Conservation (phyloP, 1,284 basidiomycete genomes). For the Sporisorium scitamineum region DNA sequence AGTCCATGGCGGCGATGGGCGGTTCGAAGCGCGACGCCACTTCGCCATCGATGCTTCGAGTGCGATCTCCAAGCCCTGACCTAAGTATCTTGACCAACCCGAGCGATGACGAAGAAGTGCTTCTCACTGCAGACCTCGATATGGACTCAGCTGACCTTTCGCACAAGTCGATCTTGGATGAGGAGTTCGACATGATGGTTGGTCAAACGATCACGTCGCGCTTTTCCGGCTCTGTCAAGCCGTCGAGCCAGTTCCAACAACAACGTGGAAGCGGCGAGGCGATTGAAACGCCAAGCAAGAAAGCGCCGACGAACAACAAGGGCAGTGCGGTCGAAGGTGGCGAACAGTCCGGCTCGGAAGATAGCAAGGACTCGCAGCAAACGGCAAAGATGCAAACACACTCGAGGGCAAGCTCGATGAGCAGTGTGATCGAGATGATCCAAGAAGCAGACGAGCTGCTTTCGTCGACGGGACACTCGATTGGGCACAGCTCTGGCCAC, state of each 20-base stretch:
- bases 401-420: conserved; percentile 30
- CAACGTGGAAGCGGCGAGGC: conserved; percentile 3
- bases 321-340: neutral
- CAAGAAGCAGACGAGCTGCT: conserved; percentile 40
- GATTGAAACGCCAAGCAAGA: neutral
- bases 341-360: neutral
- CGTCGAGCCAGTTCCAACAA: neutral
- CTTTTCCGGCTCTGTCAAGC: conserved; percentile 14
- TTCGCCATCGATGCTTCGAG: conserved; percentile 8
- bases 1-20: conserved; percentile 16
- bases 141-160: conserved; percentile 10
- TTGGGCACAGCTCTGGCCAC: conserved; percentile 34
- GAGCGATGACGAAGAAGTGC: conserved; percentile 43
- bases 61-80: conserved; percentile 33
- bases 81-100: conserved; percentile 24
- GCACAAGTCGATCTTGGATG: conserved; percentile 19
- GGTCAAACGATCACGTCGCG: conserved; percentile 22
- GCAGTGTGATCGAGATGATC: conserved; percentile 34
- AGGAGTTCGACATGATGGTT: conserved; percentile 42
- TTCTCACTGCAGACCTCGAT: conserved; percentile 31
- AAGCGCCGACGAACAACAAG: neutral
- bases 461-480: conserved; percentile 37
- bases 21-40: neutral
- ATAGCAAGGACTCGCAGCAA: conserved; percentile 23
- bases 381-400: conserved; percentile 5